A percentile compares a stretch with the other conserved stretches of the same genome.
These are phyloP conservation scores for Ephemerocybe angulata DNA, from an alignment of 768 basidiomycete genomes.

Conservation along the genomic window DNA sequence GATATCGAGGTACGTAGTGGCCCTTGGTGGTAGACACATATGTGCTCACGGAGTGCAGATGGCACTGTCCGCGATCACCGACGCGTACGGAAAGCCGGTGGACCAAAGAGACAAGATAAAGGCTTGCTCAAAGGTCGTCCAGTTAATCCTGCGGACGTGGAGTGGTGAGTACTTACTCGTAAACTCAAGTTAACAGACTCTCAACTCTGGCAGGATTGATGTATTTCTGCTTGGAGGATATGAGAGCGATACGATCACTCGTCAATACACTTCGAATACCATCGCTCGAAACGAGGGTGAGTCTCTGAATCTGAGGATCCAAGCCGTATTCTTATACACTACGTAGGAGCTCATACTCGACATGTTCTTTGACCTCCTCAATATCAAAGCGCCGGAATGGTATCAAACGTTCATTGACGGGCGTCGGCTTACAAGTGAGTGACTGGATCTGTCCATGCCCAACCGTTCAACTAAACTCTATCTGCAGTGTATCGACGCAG, in stretches of 20 bases:
- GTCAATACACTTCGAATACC: constrained; percentile 87
- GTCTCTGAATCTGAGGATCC: constrained; percentile 16
- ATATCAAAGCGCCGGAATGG: constrained; percentile 91
- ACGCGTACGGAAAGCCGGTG: constrained; percentile 81
- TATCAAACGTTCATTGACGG: constrained; percentile 90
- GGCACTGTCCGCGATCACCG: constrained; percentile 84
- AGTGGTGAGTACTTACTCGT: constrained; percentile 58
- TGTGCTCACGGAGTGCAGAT: constrained; percentile 44
- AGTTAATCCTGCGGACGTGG: constrained; percentile 87
- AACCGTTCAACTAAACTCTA: background rate
- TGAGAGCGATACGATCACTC: constrained; percentile 78
- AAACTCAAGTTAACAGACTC: background rate
- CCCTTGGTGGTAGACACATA: background rate
- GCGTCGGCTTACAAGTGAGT: constrained; percentile 75
- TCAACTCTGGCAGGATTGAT: constrained; percentile 60
- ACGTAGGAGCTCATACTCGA: constrained; percentile 86
- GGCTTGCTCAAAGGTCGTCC: constrained; percentile 72
- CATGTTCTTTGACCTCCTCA: constrained; percentile 89
- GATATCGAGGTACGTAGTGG: constrained; percentile 75
- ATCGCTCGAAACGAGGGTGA: constrained; percentile 78
- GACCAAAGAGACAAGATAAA: constrained; percentile 79
- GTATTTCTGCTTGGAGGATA: constrained; percentile 90
- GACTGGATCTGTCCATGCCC: constrained; percentile 1
- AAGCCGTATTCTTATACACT: constrained; percentile 2
- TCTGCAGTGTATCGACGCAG: constrained; percentile 58